Percentiles rank a stretch among this genome's conserved stretches.
Evolutionary conservation across 331 rosid species (phyloP).

Genomic region (Malus hybrid): DNA sequence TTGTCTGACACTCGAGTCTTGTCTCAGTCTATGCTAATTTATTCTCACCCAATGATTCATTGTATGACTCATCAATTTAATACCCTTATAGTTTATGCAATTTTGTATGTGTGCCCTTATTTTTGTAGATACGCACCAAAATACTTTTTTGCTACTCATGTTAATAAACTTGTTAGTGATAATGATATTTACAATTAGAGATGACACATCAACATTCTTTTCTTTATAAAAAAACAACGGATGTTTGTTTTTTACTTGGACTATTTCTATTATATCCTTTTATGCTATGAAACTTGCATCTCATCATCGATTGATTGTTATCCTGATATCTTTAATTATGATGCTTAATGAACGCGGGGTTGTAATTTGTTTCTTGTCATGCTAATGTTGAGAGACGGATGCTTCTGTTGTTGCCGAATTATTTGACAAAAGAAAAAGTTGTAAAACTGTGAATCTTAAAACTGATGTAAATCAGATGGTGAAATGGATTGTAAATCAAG

Average conservation of each 20-base stretch:
- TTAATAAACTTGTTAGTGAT: not conserved
- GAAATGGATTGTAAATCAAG: not conserved
- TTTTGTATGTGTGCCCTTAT: too few species aligned
- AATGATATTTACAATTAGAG: not conserved
- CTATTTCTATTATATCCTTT: too few species aligned
- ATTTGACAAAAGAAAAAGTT: not conserved
- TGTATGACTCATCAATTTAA: too few species aligned
- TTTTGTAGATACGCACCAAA: too few species aligned
- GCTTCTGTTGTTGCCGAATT: not conserved
- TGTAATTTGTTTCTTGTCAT: not conserved
- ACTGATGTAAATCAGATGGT: not conserved
- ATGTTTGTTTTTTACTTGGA: not conserved
- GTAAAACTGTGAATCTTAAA: not conserved
- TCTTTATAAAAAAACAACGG: not conserved
- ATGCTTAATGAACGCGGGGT: not conserved
- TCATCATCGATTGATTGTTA: not conserved
- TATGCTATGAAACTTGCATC: not conserved
- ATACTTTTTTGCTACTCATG: too few species aligned
- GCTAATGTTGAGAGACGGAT: not conserved
- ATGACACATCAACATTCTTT: too few species aligned
- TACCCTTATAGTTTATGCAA: too few species aligned
- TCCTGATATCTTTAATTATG: not conserved
- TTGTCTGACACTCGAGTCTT: too few species aligned
- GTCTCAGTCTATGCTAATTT: too few species aligned
- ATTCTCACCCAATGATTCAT: too few species aligned